Evolutionary conservation across 2,329 filamentous ascomycete genomes (phyloP).

Genomic region (Beauveria bassiana): DNA sequence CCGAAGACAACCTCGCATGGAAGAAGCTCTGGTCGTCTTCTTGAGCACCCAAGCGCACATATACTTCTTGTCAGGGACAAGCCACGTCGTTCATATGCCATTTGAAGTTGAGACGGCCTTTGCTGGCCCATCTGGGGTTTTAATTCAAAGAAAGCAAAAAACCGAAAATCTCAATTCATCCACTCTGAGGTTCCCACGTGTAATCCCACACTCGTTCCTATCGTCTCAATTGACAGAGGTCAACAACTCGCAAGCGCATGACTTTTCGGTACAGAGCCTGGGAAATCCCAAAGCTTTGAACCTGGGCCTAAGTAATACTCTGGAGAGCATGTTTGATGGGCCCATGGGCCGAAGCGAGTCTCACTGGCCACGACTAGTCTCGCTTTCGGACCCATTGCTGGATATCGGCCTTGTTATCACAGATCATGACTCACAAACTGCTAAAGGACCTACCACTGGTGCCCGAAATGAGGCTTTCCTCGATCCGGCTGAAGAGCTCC

Average conservation of each 20-base stretch:
- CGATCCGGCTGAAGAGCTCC: conserved; percentile 69
- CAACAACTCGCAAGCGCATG: conserved; percentile 41
- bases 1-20: conserved; percentile 25
- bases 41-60: conserved; percentile 89
- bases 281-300: conserved; percentile 48
- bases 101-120: conserved; percentile 89
- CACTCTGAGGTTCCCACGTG: conserved; percentile 49
- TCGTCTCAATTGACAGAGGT: conserved; percentile 56
- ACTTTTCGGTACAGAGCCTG: conserved; percentile 50
- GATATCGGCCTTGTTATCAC: conserved; percentile 79
- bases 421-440: conserved; percentile 35
- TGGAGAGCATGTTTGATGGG: conserved; percentile 52
- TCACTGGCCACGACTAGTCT: conserved; percentile 69
- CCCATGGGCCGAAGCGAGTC: conserved; percentile 45
- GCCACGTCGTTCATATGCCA: conserved; percentile 83
- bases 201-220: conserved; percentile 77
- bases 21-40: conserved; percentile 77
- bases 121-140: conserved; percentile 71
- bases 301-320: conserved; percentile 42
- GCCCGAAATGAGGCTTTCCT: conserved; percentile 48
- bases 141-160: conserved; percentile 73
- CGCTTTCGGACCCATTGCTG: conserved; percentile 74
- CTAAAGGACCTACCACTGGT: conserved; percentile 24
- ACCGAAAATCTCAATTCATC: conserved; percentile 41
- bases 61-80: conserved; percentile 81